These are phyloP conservation scores for Haberlea rhodopensis DNA, from an alignment of 257 asterid species.

Conservation along the genomic window DNA sequence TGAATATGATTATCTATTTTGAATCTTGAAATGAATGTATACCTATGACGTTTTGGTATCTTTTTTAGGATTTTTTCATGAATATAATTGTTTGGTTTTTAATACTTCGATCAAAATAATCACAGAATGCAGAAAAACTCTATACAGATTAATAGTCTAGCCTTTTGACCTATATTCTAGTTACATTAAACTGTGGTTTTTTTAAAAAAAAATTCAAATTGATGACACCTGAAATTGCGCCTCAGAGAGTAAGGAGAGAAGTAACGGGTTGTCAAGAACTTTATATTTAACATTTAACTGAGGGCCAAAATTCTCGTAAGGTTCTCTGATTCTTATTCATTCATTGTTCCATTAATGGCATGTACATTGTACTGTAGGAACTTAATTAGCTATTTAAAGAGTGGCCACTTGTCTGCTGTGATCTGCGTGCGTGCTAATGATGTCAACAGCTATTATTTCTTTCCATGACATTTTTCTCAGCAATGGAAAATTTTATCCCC, in stretches of 20 bases:
- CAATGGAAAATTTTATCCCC: slow-evolving; percentile 8
- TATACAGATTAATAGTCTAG: background rate
- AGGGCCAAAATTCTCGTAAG: background rate
- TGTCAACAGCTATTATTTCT: slow-evolving; percentile 10
- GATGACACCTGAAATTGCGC: slow-evolving; percentile 13
- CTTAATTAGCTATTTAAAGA: background rate
- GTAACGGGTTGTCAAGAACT: slow-evolving; percentile 2
- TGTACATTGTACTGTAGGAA: background rate
- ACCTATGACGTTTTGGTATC: background rate
- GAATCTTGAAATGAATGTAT: background rate
- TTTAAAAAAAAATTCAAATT: background rate
- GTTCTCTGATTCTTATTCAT: background rate
- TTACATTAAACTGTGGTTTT: background rate
- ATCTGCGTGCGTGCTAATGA: background rate
- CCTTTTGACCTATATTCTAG: slow-evolving; percentile 17
- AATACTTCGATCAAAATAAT: background rate
- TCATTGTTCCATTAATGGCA: background rate
- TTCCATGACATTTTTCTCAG: slow-evolving; percentile 5
- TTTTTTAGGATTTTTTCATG: background rate
- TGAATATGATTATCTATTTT: slow-evolving; percentile 4
- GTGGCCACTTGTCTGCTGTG: background rate
- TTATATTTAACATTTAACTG: background rate
- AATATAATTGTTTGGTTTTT: background rate
- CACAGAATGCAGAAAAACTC: background rate
- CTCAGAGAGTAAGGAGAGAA: background rate